Conservation (phyloP, 2,329 filamentous ascomycete genomes). For the Calcarisporium arbuscula region DNA sequence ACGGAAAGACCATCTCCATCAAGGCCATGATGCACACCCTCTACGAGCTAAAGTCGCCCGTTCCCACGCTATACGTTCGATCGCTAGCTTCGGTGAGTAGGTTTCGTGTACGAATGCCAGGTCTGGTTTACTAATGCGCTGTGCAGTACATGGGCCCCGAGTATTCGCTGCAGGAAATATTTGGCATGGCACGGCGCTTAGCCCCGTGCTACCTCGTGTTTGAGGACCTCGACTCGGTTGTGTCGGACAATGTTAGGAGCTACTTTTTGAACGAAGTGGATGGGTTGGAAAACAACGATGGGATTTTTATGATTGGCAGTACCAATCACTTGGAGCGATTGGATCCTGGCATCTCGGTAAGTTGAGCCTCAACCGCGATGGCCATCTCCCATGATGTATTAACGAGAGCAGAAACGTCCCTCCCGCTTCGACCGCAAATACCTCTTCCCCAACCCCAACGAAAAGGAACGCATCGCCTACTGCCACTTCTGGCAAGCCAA, state of each 20-base stretch:
- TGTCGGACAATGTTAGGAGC: constrained; percentile 52
- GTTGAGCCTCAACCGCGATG: constrained; percentile 10
- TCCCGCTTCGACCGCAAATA: constrained; percentile 64
- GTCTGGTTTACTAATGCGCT: constrained; percentile 14
- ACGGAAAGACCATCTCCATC: constrained; percentile 65
- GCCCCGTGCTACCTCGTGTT: constrained; percentile 66
- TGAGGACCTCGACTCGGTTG: constrained; percentile 64
- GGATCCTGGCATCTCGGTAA: constrained; percentile 56
- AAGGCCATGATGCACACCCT: constrained; percentile 64
- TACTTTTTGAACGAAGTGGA: constrained; percentile 72
- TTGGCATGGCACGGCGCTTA: constrained; percentile 51
- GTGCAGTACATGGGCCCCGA: constrained; percentile 48
- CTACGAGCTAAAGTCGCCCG: constrained; percentile 41
- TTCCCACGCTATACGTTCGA: constrained; percentile 59
- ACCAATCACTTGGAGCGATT: constrained; percentile 61
- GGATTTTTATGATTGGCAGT: constrained; percentile 62
- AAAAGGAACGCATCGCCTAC: constrained; percentile 50
- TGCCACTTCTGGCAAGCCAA: constrained; percentile 56
- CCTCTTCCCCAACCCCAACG: constrained; percentile 51
- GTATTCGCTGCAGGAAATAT: constrained; percentile 45
- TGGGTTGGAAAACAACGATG: constrained; percentile 62
- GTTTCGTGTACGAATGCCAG: background rate
- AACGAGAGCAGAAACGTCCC: constrained; percentile 45
- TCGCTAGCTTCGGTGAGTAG: constrained; percentile 33
- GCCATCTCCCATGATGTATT: background rate